Percentiles rank a stretch among this genome's conserved stretches.
Evolutionary conservation across 495 filamentous ascomycete genomes (phyloP).

Genomic region (Cercophora sp.): DNA sequence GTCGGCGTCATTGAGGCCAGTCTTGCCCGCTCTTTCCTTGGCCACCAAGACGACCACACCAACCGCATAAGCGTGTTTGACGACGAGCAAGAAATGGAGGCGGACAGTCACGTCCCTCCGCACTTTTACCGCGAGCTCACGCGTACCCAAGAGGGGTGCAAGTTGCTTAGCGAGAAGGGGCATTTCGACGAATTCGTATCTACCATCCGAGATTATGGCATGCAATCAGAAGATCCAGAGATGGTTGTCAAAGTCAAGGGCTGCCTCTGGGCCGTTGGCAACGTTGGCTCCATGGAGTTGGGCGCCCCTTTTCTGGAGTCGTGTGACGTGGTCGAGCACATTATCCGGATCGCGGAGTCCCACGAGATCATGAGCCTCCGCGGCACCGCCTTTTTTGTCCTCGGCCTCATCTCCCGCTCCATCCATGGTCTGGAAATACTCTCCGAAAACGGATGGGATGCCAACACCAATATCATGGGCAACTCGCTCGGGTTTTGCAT

Average conservation of each 20-base stretch:
- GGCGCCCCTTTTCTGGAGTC: constrained; percentile 89
- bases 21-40: constrained; percentile 79
- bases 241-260: constrained; percentile 92
- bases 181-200: constrained; percentile 91
- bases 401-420: constrained; percentile 88
- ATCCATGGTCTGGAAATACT: constrained; percentile 89
- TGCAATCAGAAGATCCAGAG: constrained; percentile 81
- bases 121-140: constrained; percentile 97
- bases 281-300: constrained; percentile 96
- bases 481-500: constrained; percentile 83
- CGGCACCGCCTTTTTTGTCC: constrained; percentile 92
- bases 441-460: constrained; percentile 83
- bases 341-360: constrained; percentile 79
- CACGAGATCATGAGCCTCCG: constrained; percentile 87
- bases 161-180: constrained; percentile 81
- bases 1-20: constrained; percentile 93
- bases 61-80: constrained; percentile 52
- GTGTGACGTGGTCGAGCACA: constrained; percentile 76
- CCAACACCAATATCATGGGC: constrained; percentile 77
- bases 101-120: constrained; percentile 67
- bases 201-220: constrained; percentile 78
- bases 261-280: constrained; percentile 95
- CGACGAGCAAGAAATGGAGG: constrained; percentile 49
- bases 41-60: constrained; percentile 53
- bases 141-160: constrained; percentile 87